Evolutionary conservation across 331 rosid species (phyloP).

Genomic region (Malus hybrid): DNA sequence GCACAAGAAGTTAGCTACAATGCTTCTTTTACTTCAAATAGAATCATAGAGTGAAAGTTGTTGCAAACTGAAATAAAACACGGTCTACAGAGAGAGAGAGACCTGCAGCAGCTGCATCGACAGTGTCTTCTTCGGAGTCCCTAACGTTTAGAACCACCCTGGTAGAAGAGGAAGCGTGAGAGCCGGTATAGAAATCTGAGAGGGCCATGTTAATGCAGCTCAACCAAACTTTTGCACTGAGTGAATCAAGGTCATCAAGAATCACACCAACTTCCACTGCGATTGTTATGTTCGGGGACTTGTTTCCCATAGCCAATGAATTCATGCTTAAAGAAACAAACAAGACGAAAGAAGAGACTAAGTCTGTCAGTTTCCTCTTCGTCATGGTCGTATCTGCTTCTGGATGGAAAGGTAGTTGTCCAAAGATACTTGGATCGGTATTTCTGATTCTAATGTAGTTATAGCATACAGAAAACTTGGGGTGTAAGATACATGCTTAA

Average conservation of each 20-base stretch:
- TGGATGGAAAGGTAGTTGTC: not conserved
- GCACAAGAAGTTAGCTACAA: not conserved
- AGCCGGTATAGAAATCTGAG: conserved; percentile 16
- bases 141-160: not conserved
- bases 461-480: no score
- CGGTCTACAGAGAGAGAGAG: not conserved
- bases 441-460: no score
- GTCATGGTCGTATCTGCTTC: not conserved
- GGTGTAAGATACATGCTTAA: no score
- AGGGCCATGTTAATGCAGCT: conserved; percentile 29
- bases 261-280: conserved; percentile 28
- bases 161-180: not conserved
- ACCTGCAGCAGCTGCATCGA: not conserved
- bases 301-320: not conserved
- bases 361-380: not conserved
- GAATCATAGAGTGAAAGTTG: no score
- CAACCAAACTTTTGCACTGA: conserved; percentile 14
- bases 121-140: not conserved
- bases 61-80: not conserved
- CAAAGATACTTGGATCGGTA: no score
- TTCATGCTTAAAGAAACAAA: not conserved
- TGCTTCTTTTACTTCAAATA: no score
- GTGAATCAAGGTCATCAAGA: conserved; percentile 19
- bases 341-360: not conserved
- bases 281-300: not conserved